Conservation (phyloP, 192 early-diverging fungal species). For the Gigaspora rosea region DNA sequence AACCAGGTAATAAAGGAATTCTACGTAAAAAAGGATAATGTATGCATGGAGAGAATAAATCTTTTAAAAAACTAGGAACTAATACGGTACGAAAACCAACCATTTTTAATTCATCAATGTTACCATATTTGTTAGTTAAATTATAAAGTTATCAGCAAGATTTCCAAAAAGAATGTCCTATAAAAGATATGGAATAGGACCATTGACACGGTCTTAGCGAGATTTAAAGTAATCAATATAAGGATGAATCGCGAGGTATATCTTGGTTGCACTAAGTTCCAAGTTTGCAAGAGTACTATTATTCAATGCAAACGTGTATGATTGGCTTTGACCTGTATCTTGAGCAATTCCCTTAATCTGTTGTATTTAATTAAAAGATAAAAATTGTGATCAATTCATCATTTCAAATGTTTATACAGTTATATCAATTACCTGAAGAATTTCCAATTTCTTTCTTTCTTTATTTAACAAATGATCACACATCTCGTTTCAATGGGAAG, state of each 20-base stretch:
- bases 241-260: background rate
- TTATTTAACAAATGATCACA: no score
- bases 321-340: no score
- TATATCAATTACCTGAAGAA: no score
- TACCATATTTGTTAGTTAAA: slow-evolving; percentile 21
- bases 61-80: slow-evolving; percentile 12
- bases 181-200: slow-evolving; percentile 17
- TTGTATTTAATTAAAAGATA: no score
- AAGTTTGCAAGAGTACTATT: no score
- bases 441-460: no score
- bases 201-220: background rate
- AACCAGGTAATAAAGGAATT: slow-evolving; percentile 1
- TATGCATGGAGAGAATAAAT: slow-evolving; percentile 22
- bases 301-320: no score
- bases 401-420: no score
- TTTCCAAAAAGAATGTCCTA: slow-evolving; percentile 17
- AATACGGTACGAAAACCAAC: slow-evolving; percentile 10
- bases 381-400: no score
- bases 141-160: slow-evolving; percentile 11
- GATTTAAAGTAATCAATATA: slow-evolving; percentile 5
- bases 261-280: no score
- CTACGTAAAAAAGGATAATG: slow-evolving; percentile 12
- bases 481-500: no score
- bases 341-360: no score
- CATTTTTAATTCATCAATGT: slow-evolving; percentile 14